These are phyloP conservation scores for Corylus avellana DNA, from an alignment of 306 rosid species.

Conservation along the genomic window DNA sequence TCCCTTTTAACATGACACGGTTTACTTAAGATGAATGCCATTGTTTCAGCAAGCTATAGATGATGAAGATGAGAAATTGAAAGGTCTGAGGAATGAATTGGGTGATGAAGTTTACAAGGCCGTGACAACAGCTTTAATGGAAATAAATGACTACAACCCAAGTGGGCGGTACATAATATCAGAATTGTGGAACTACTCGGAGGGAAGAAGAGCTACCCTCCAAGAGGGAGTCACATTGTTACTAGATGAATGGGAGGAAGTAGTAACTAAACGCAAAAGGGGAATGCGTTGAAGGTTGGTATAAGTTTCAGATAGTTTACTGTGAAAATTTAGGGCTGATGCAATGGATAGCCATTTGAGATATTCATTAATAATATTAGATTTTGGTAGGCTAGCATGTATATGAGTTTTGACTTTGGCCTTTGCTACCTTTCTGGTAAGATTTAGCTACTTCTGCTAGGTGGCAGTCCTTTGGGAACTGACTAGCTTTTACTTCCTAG, in stretches of 20 bases:
- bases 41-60: constrained; percentile 58
- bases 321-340: neutral
- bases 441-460: neutral
- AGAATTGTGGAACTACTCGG: constrained; percentile 54
- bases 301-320: neutral
- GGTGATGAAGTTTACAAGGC: constrained; percentile 46
- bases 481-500: neutral
- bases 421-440: neutral
- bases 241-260: constrained; percentile 39
- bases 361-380: neutral
- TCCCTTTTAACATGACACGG: neutral
- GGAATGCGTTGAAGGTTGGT: constrained; percentile 32
- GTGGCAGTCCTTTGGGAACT: neutral
- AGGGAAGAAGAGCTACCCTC: constrained; percentile 48
- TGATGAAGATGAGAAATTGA: constrained; percentile 51
- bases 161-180: constrained; percentile 54
- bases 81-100: constrained; percentile 39
- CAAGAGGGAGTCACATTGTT: constrained; percentile 43
- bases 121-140: constrained; percentile 50
- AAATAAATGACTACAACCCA: constrained; percentile 60
- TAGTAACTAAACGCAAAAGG: constrained; percentile 29
- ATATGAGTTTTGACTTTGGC: neutral
- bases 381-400: constrained; percentile 1
- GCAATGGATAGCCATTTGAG: neutral
- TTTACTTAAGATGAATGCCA: constrained; percentile 5